Percentiles rank a stretch among this genome's conserved stretches.
phyloP scores from a whole-genome alignment of 441 rosid genomes.

The Gossypium laxum region DNA sequence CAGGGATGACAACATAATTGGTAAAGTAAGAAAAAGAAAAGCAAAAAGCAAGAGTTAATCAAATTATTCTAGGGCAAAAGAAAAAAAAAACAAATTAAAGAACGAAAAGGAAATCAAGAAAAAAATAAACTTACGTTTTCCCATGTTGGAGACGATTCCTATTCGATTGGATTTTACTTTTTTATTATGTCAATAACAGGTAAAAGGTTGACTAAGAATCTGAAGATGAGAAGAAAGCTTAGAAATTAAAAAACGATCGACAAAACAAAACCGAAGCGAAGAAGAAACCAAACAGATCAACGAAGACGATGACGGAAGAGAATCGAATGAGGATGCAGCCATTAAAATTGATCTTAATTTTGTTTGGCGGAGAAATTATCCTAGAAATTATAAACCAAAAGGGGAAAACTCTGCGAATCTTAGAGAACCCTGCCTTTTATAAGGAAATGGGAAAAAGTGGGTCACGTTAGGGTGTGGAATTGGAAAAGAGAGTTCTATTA shows the following conservation, averaged over 20 bases:
- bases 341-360: constrained; percentile 26
- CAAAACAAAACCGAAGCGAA: constrained; percentile 22
- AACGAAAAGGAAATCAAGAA: background rate
- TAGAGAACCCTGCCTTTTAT: background rate
- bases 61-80: background rate
- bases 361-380: background rate
- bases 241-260: constrained; percentile 17
- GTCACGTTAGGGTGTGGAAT: background rate
- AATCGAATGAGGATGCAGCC: constrained; percentile 43
- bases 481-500: background rate
- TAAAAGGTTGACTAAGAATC: constrained; percentile 28
- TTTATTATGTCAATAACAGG: constrained; percentile 18
- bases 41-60: background rate
- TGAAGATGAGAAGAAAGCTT: constrained; percentile 18
- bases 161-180: background rate
- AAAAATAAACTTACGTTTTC: constrained; percentile 44
- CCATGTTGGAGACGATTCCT: constrained; percentile 36
- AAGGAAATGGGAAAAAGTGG: background rate
- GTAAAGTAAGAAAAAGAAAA: background rate
- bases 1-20: background rate
- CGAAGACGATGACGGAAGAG: constrained; percentile 2
- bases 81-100: background rate
- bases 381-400: background rate
- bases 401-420: background rate
- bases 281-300: constrained; percentile 24